Percentiles rank a stretch among this genome's conserved stretches.
Evolutionary conservation across 306 rosid genomes (phyloP).

Genomic region (Benincasa hispida): DNA sequence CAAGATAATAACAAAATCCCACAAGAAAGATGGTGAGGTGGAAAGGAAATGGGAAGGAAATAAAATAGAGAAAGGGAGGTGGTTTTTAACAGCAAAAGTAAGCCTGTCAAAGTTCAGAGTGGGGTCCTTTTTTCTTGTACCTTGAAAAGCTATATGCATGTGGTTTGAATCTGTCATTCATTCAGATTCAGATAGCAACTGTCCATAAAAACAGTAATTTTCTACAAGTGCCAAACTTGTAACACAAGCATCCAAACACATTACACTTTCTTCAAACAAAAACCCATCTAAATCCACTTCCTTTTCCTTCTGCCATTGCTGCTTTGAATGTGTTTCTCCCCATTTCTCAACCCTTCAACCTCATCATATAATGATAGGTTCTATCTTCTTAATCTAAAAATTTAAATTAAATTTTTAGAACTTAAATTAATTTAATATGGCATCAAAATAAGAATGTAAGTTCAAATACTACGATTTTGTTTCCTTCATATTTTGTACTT

Average conservation of each 20-base stretch:
- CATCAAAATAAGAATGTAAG: not conserved
- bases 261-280: not conserved
- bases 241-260: slow-evolving; percentile 1
- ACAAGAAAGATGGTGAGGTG: not conserved
- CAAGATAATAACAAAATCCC: too few species aligned
- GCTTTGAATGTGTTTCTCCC: not conserved
- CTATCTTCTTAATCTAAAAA: not conserved
- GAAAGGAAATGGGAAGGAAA: not conserved
- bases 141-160: slow-evolving; percentile 3
- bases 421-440: not conserved
- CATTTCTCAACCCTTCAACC: not conserved
- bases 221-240: not conserved
- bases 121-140: not conserved
- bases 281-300: not conserved
- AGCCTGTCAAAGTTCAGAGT: not conserved
- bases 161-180: slow-evolving; percentile 1
- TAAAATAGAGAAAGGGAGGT: not conserved
- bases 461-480: too few species aligned
- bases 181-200: slow-evolving; percentile 3
- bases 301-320: not conserved
- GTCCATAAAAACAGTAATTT: not conserved
- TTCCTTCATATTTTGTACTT: not conserved
- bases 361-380: not conserved
- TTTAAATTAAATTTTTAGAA: not conserved
- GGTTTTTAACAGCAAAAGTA: not conserved